Evolutionary conservation across 306 rosid genomes (phyloP), one percentile per base, ranked within the genome.

Genomic region (Lathyrus tuberosus): DNA sequence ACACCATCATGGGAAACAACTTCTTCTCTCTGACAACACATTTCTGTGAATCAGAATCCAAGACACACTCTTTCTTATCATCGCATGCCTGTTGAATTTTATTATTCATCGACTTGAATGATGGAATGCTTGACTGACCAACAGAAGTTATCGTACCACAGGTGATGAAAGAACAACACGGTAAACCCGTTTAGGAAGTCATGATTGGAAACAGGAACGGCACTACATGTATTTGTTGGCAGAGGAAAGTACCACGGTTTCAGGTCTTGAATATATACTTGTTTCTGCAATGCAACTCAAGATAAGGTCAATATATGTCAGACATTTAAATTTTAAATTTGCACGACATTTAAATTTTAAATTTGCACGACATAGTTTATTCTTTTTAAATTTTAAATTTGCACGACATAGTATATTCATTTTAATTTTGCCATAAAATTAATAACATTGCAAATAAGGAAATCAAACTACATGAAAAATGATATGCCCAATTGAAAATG

Each of bases 101-200:
- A 69, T 76, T 69, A 22, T 24, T 18, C 51, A 74, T 69, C 44
- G 40, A 31, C 54, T 73, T 79, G 48, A 62, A 67, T 60, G 77
- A 42, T 26, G 69, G 78, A 15, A 68, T 18, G 63, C 47, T 3
- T 61, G 84, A 64, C 48, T 24, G 76, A 72, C 77, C 82, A 78
- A 43, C 73, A 83, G 79, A 75, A 60, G 28, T 62, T 61, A 46
- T 42, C 78, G 80, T 88, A 94, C 97, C 98, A 90, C 96, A 13
- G 95, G 97, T 42, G 96, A 94, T 8, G 98, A 90, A 76, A 94
- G 89, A 82, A 94, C 98, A 54, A 77, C 87, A 1, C 92, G 97
- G 67, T 85, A 94, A 38, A 80, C 80, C 4, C 65, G 65, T 62
- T 87, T 89, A 68, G 67, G 84, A 88, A 90, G 84, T 90, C 98